Conservation (phyloP, 306 rosid genomes). For the Acacia acuminata region DNA sequence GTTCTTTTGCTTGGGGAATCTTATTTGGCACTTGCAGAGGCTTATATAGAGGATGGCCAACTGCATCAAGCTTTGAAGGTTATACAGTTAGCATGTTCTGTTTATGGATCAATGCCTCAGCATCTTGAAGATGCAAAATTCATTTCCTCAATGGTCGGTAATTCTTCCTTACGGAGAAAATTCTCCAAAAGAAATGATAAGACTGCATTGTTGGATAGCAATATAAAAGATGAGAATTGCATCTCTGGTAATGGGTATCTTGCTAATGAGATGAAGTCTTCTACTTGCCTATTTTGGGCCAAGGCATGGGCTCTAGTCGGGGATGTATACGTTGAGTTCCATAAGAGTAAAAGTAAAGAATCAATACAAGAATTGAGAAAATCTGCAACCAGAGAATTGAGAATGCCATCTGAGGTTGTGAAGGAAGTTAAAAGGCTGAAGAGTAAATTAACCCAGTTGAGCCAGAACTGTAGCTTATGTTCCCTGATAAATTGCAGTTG, state of each 20-base stretch:
- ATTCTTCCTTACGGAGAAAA: constrained; percentile 45
- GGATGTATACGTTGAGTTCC: constrained; percentile 82
- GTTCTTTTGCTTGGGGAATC: constrained; percentile 98
- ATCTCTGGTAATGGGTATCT: constrained; percentile 42
- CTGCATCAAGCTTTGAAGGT: constrained; percentile 85
- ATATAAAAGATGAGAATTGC: constrained; percentile 42
- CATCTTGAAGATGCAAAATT: constrained; percentile 83
- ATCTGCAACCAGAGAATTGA: constrained; percentile 64
- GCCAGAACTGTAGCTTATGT: constrained; percentile 78
- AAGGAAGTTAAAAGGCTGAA: constrained; percentile 96
- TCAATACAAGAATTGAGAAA: constrained; percentile 53
- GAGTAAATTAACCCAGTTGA: constrained; percentile 70
- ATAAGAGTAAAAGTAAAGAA: constrained; percentile 53
- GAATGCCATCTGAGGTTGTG: constrained; percentile 86
- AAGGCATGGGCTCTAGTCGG: constrained; percentile 91
- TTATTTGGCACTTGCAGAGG: constrained; percentile 91
- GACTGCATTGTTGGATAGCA: constrained; percentile 34
- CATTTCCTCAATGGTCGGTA: constrained; percentile 82
- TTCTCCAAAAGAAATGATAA: constrained; percentile 43
- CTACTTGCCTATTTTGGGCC: constrained; percentile 89
- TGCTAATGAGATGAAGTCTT: constrained; percentile 62
- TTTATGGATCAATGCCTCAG: constrained; percentile 97
- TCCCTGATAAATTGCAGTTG: constrained; percentile 96
- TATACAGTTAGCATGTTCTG: constrained; percentile 85
- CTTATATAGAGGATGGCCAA: constrained; percentile 82